These are phyloP conservation scores for Physcomitrium patens DNA, from an alignment of 225 moss, liverwort and hornwort species.

Conservation along the genomic window DNA sequence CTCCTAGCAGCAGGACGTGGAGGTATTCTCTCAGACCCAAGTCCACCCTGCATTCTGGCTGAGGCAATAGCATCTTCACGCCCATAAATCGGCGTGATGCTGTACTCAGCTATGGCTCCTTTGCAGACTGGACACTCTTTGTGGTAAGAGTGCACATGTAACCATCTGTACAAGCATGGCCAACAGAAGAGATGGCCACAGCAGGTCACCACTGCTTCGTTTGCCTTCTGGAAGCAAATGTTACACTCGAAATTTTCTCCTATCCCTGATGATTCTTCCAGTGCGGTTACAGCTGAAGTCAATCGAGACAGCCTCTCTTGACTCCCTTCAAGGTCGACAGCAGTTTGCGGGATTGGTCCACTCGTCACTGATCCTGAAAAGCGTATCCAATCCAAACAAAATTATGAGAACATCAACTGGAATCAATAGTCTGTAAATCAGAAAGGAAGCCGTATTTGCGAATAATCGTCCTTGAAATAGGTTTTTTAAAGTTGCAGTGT, in stretches of 20 bases:
- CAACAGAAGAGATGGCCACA: constrained; percentile 94
- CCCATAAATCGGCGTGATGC: constrained; percentile 79
- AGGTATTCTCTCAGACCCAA: constrained; percentile 60
- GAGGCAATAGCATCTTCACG: constrained; percentile 65
- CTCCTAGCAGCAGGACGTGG: constrained; percentile 67
- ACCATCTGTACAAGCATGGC: constrained; percentile 89
- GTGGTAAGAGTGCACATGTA: constrained; percentile 82
- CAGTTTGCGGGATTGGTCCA: constrained; percentile 30
- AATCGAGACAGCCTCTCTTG: constrained; percentile 40
- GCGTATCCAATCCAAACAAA: neutral
- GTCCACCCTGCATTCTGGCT: constrained; percentile 52
- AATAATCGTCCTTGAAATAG: neutral
- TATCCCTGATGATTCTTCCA: constrained; percentile 62
- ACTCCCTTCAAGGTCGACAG: constrained; percentile 39
- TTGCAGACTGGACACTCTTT: constrained; percentile 89
- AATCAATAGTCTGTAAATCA: neutral
- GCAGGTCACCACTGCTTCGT: constrained; percentile 83
- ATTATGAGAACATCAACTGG: neutral
- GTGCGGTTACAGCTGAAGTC: constrained; percentile 25
- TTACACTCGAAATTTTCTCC: constrained; percentile 93
- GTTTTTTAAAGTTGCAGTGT: neutral
- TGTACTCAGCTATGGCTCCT: constrained; percentile 73
- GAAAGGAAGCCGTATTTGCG: no score
- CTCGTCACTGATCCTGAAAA: constrained; percentile 50
- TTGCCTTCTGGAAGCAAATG: constrained; percentile 88